Conservation (phyloP, 1,139 yeast genomes). For the Nakaseomyces uthaithaninus region DNA sequence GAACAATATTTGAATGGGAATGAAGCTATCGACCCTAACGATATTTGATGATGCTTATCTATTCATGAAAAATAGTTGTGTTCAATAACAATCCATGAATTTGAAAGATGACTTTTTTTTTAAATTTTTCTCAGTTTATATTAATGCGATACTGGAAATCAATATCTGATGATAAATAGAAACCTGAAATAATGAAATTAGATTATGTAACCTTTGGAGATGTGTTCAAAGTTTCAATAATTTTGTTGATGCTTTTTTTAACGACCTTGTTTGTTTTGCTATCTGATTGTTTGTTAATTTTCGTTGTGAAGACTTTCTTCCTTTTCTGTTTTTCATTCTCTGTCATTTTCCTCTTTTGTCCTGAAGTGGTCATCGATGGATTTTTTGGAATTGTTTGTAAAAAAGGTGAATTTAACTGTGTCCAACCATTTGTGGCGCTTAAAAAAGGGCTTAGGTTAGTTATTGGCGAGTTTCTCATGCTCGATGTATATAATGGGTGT, state of each 20-base stretch:
- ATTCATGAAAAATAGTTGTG: conserved; percentile 2
- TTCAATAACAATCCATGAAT: no score
- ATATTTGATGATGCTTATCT: background rate
- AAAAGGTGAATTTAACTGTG: conserved; percentile 2
- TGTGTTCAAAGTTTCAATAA: background rate
- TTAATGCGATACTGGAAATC: no score
- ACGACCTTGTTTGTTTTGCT: background rate
- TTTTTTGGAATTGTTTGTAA: background rate
- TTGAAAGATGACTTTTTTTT: no score
- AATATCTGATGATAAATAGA: no score
- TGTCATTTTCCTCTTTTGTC: background rate
- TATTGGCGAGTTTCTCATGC: background rate
- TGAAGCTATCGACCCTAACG: background rate
- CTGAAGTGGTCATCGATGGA: background rate
- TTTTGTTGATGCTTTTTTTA: conserved; percentile 2
- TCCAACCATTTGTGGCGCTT: background rate
- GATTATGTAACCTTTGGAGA: background rate
- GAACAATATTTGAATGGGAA: conserved; percentile 28
- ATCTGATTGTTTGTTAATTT: background rate
- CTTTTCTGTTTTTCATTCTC: background rate
- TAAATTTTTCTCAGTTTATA: no score
- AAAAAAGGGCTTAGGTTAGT: conserved; percentile 3
- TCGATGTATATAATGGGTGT: conserved; percentile 1
- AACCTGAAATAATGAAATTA: no score
- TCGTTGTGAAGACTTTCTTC: background rate